Base-by-base conservation (phyloP, 1,139 yeast genomes). In the Yamadazyma epiphylla region DNA sequence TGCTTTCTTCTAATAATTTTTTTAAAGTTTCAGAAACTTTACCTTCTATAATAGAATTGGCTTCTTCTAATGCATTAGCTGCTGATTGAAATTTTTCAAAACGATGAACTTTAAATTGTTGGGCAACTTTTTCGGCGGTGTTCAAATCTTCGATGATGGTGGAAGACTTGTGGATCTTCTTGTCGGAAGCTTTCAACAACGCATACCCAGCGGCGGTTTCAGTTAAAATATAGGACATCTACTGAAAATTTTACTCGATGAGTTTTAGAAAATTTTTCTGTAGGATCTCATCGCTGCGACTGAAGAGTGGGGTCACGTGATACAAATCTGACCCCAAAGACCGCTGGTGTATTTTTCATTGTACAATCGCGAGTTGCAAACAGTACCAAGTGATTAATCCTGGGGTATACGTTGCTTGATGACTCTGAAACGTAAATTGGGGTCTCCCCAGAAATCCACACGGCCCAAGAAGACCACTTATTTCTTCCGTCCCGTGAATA, bases 141-240 rank as follows among this genome's bases (percentile, higher is more conserved):
- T 86, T 74, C 53, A 88, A 74, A 58, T 89, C 96, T 44, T 81
- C 76, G 46, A 85, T 64, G 50, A 88, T 67, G 37, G 78, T 58
- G 31, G 84, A 60, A 19, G 94, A 82, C 70, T 89, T 88, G 75
- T 89, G 81, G 55, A 91, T 83, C 76, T 91, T 91, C 74, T 91
- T 91, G 73, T 91, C 97, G 44, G 95, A 81, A 38, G 97, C 96
- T 70, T 91, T 91, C 55, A 91, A 77, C 58, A 91, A 75, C 58
- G 97, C 97, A 60, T 91, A 91, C 58, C 98, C 98, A 35, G 98
- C 98, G 45, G 97, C 86, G 43, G 97, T 91, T 73, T 91, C 98
- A 41, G 97, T 85, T 60, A 91, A 79, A 55, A 91, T 91, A 76
- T 77, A 88, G 48, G 97, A 87, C 96, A 38, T 36, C 19, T 24